Evolutionary conservation across 1,284 basidiomycete species (phyloP), one percentile per base, ranked within the genome.

Genomic region (Cryptococcus hybrid): DNA sequence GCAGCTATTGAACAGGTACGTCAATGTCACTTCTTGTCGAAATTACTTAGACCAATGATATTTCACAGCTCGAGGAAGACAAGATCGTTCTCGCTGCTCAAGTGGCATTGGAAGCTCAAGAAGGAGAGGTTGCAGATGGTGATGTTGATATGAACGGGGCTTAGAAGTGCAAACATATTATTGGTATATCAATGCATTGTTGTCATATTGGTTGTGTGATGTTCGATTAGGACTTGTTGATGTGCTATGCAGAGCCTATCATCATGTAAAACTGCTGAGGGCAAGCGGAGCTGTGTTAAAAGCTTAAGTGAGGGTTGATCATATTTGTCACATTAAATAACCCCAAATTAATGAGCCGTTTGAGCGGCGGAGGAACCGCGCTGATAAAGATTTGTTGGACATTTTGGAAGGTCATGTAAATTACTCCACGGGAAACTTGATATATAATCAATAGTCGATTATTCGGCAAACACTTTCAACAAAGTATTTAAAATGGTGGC

Each of bases 1-100:
- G 81, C 78, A 43, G 80, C 85, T 50, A 84, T 93, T 51, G 83
- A 71, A 57, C 70, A 67, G 70, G 70, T 76, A 52, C 63, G 71
- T 68, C 5, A 11, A 11, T 36, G 44, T 42, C 13, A 54, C 12
- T 9, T 39, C 1, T 7, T 30, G 11, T 42, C 46, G 51, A 18
- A 18, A 18, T 18, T 18, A 18, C 18, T 18, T 18, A 18, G 18
- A 18, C 18, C 18, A 18, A 18, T 48, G 55, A 55, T 42, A n/a
- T 46, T 12, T 40, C 8, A 42, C 18, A 71, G 60, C 67, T 76
- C 44, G 78, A 79, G 54, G 75, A 78, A 56, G 78, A 78, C 59
- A 77, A 71, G 63, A 51, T 75, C 36, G 75, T 77, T 9, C 61
- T 73, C 0, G 67, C 63, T 44, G 77, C 77, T 7, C 74, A 79